Base-by-base conservation (phyloP, 257 asterid species). In the Jacaranda copaia region DNA sequence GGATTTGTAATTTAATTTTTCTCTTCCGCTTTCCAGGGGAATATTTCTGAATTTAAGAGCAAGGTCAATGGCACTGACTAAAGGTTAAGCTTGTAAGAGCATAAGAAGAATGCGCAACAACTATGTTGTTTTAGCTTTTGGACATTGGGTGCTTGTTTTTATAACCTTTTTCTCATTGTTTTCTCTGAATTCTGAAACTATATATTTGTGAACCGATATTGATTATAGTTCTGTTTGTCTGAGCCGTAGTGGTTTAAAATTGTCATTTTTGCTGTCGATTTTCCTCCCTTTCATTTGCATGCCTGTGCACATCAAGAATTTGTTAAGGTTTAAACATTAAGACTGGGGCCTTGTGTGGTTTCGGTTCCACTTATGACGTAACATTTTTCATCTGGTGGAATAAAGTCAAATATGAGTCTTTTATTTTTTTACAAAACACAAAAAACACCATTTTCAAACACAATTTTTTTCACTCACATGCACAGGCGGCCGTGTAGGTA, bases 1-100 rank as follows among this genome's bases (percentile, higher is more conserved):
- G 32, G 32, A 25, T 25, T 25, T 25, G 32, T 10, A 58, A 8
- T 14, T 70, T 3, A 45, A 20, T 52, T 60, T 70, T 68, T 13
- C 18, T 46, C 18, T 48, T 76, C 12, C 14, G 8, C 71, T 68
- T 82, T 73, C 35, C 86, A 94, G 98, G 97, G 97, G 90, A 78
- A 92, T 94, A 88, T 94, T 87, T 82, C 87, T 94, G 90, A 94
- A 92, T 83, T 87, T 94, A 14, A 86, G 90, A 77, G 97, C 98
- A n/a, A 89, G 81, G 53, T 85, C 98, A 36, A 40, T 65, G 73
- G 56, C 94, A 35, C 53, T 89, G 70, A 83, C 88, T 11, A 86
- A 63, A 89, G 87, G 82, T 53, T 87, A 77, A 87, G 74, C 81
- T 49, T 56, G 2, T 13, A 20, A 7, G 8, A 16, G 68, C 32